Percentiles rank a stretch among this genome's conserved stretches.
Conservation (phyloP, 2,329 filamentous ascomycete species). For the Nannizziopsis barbatae region DNA sequence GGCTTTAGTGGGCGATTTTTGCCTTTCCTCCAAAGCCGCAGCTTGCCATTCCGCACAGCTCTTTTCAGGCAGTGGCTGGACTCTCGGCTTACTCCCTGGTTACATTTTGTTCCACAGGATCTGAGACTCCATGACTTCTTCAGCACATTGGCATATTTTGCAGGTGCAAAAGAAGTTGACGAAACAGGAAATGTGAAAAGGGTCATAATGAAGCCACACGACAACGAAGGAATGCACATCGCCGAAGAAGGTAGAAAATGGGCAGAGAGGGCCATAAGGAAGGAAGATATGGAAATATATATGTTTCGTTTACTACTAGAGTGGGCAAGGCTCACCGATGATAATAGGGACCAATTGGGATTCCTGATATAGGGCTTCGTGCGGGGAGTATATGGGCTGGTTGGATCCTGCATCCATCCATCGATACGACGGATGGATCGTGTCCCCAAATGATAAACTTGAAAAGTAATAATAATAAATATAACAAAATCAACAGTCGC, state of each 20-base stretch:
- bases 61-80: conserved; percentile 74
- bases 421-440: no score
- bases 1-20: conserved; percentile 56
- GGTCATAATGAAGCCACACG: conserved; percentile 42
- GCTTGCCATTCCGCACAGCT: conserved; percentile 57
- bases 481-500: no score
- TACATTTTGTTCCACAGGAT: conserved; percentile 71
- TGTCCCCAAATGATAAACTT: no score
- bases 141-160: conserved; percentile 63
- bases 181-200: conserved; percentile 41
- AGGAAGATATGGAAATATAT: conserved; percentile 70
- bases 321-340: conserved; percentile 60
- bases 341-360: conserved; percentile 42
- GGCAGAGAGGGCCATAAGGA: conserved; percentile 51
- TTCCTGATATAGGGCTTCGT: conserved; percentile 24
- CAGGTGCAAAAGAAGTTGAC: conserved; percentile 40
- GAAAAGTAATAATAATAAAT: no score
- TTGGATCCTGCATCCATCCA: no score
- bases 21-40: conserved; percentile 53
- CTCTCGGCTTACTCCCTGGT: conserved; percentile 60
- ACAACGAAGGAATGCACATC: conserved; percentile 52
- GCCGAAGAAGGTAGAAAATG: conserved; percentile 55
- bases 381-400: no score
- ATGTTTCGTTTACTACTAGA: conserved; percentile 67
- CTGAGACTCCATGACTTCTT: conserved; percentile 61